Conservation (phyloP, 495 filamentous ascomycete genomes). For the Elaphomyces granulatus region DNA sequence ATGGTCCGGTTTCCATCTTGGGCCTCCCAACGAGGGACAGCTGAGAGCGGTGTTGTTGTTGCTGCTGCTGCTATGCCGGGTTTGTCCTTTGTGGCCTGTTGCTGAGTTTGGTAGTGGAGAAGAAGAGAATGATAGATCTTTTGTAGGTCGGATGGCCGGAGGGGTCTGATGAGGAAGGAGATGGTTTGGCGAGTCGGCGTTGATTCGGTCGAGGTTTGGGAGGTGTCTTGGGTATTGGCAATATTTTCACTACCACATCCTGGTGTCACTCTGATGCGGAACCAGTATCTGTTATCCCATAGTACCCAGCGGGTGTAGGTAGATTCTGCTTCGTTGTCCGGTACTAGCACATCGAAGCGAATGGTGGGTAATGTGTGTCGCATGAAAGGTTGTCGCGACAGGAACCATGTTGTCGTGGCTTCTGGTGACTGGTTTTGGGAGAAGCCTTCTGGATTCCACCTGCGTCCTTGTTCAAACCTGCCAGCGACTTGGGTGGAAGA, state of each 20-base stretch:
- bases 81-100: constrained; percentile 2
- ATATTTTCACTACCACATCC: no score
- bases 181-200: background rate
- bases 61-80: background rate
- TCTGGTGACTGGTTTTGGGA: constrained; percentile 2
- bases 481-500: constrained; percentile 10
- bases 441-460: no score
- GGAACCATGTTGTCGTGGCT: constrained; percentile 24
- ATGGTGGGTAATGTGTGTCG: constrained; percentile 11
- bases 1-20: no score
- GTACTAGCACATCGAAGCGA: constrained; percentile 6
- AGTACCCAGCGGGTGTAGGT: constrained; percentile 18
- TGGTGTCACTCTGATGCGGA: constrained; percentile 40
- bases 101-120: no score
- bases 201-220: background rate
- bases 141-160: constrained; percentile 33
- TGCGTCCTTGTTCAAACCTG: no score
- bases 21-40: no score
- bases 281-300: constrained; percentile 80
- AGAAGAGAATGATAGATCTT: constrained; percentile 5
- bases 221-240: constrained; percentile 1
- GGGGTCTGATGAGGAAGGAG: constrained; percentile 34
- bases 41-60: no score
- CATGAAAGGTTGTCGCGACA: constrained; percentile 38
- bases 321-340: background rate